These are phyloP conservation scores for Kuraishia capsulata DNA, from an alignment of 805 yeast genomes.

Conservation along the genomic window DNA sequence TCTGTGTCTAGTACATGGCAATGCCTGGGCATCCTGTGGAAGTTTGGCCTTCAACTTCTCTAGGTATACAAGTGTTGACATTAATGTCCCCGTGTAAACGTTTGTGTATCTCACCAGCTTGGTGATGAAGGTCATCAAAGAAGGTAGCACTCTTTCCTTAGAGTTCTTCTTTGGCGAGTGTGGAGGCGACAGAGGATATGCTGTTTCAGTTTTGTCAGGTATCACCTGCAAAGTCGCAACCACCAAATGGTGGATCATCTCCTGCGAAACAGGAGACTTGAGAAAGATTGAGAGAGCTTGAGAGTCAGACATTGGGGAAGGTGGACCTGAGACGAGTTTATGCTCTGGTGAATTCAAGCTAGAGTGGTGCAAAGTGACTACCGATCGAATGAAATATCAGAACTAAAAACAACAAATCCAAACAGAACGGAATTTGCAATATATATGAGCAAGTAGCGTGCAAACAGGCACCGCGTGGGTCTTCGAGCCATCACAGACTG, in stretches of 20 bases:
- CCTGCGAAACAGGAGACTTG: constrained; percentile 62
- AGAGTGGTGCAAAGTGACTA: background rate
- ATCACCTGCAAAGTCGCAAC: constrained; percentile 57
- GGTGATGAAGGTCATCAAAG: constrained; percentile 66
- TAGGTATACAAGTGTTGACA: constrained; percentile 64
- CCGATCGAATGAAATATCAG: no score
- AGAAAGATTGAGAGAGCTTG: constrained; percentile 54
- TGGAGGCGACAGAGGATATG: constrained; percentile 20
- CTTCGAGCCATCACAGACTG: no score
- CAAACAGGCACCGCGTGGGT: no score
- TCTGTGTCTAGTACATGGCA: constrained; percentile 74
- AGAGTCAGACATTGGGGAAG: constrained; percentile 28
- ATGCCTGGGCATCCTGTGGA: constrained; percentile 66
- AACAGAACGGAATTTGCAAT: no score
- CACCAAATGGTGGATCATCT: constrained; percentile 64
- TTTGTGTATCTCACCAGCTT: constrained; percentile 65
- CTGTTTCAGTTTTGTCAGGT: constrained; percentile 37
- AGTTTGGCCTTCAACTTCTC: constrained; percentile 50
- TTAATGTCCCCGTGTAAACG: constrained; percentile 72
- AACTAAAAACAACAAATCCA: no score
- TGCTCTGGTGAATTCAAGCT: background rate
- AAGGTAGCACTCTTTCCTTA: constrained; percentile 43
- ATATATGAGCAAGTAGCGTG: no score
- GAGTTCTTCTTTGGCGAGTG: constrained; percentile 18
- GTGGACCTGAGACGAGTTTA: background rate